These are phyloP conservation scores for Tylopilus sp. DNA, from an alignment of 1,284 basidiomycete genomes.

Conservation along the genomic window DNA sequence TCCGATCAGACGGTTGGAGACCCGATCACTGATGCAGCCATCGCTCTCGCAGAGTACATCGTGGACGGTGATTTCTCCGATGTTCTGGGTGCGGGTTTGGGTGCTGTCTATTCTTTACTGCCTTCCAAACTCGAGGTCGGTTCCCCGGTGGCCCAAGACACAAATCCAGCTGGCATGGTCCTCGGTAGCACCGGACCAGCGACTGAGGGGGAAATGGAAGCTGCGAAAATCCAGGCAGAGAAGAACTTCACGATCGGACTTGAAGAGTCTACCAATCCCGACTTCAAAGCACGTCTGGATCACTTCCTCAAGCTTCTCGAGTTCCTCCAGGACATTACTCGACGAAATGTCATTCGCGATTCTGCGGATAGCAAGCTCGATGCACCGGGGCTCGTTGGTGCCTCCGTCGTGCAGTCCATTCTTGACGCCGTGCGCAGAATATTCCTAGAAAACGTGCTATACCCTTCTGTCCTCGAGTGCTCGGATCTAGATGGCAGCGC, in stretches of 20 bases:
- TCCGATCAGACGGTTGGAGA: slow-evolving; percentile 42
- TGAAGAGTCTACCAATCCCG: slow-evolving; percentile 70
- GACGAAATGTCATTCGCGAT: slow-evolving; percentile 52
- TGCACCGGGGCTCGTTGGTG: slow-evolving; percentile 62
- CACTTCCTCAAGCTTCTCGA: slow-evolving; percentile 88
- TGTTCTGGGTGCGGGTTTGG: slow-evolving; percentile 90
- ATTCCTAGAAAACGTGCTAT: slow-evolving; percentile 90
- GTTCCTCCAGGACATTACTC: slow-evolving; percentile 87
- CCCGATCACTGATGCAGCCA: slow-evolving; percentile 75
- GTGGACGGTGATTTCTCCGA: slow-evolving; percentile 96
- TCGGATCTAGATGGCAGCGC: slow-evolving; percentile 91
- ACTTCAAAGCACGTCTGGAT: slow-evolving; percentile 80
- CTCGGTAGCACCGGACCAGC: slow-evolving; percentile 55
- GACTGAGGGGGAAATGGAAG: slow-evolving; percentile 55
- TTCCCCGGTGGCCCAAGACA: slow-evolving; percentile 42
- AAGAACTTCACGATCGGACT: slow-evolving; percentile 59
- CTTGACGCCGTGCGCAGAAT: slow-evolving; percentile 80
- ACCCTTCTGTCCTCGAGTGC: slow-evolving; percentile 92
- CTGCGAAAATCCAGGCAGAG: slow-evolving; percentile 52
- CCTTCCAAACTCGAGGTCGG: slow-evolving; percentile 81
- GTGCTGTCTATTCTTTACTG: slow-evolving; percentile 89
- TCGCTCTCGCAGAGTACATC: slow-evolving; percentile 89
- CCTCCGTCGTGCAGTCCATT: slow-evolving; percentile 77
- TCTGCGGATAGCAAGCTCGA: slow-evolving; percentile 42
- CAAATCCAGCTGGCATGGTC: slow-evolving; percentile 51